phyloP scores from a whole-genome alignment of 164 flowering plant genomes.

The Cinnamomum chago region DNA sequence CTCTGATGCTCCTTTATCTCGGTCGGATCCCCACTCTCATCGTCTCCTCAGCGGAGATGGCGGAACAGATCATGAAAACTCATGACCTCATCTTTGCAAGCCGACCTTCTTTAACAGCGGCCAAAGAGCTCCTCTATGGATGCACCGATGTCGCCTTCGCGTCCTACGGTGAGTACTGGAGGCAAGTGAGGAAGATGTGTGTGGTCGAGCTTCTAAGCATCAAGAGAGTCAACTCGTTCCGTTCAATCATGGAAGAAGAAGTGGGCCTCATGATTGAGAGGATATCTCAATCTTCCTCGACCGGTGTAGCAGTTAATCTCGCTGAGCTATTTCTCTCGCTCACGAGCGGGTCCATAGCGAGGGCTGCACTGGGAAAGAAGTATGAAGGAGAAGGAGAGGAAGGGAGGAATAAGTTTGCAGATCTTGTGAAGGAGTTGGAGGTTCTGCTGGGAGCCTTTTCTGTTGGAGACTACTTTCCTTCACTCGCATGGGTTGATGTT shows the following conservation, averaged over 20 bases:
- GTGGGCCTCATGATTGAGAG: background rate
- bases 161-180: slow-evolving; percentile 7
- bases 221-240: background rate
- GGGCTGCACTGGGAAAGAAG: slow-evolving; percentile 20
- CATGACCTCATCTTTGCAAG: slow-evolving; percentile 5
- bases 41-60: slow-evolving; percentile 7
- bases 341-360: background rate
- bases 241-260: background rate
- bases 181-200: slow-evolving; percentile 2
- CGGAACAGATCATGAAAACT: slow-evolving; percentile 6
- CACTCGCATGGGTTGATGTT: slow-evolving; percentile 21
- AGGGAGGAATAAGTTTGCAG: background rate
- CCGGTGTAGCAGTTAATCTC: background rate
- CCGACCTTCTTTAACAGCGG: background rate
- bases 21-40: slow-evolving; percentile 2
- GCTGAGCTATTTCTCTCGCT: background rate
- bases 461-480: slow-evolving; percentile 22
- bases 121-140: slow-evolving; percentile 2
- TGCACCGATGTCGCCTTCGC: slow-evolving; percentile 5
- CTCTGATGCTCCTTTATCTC: slow-evolving; percentile 7
- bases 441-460: slow-evolving; percentile 12
- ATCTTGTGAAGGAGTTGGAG: slow-evolving; percentile 2
- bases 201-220: background rate
- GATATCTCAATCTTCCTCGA: background rate
- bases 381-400: slow-evolving; percentile 5